These are phyloP conservation scores for Clohesyomyces aquaticus DNA, from an alignment of 495 filamentous ascomycete genomes.

Conservation along the genomic window DNA sequence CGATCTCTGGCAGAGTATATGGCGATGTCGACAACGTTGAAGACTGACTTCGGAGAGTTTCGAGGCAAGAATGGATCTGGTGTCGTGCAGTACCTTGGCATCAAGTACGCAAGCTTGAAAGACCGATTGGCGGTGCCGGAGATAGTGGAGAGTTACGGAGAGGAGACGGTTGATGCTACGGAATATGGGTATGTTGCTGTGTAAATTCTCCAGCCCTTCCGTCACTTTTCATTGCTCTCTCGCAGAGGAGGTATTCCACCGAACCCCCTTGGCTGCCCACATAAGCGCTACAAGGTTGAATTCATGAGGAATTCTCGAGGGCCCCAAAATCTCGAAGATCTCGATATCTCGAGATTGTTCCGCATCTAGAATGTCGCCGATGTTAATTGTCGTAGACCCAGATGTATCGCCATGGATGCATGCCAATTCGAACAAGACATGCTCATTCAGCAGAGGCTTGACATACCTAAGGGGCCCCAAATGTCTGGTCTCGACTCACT, in stretches of 20 bases:
- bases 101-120: slow-evolving; percentile 41
- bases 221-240: too few relatives aligned
- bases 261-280: too few relatives aligned
- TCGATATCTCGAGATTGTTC: neutral
- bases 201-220: too few relatives aligned
- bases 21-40: slow-evolving; percentile 2
- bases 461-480: slow-evolving; percentile 6
- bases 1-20: too few relatives aligned
- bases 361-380: neutral
- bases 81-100: slow-evolving; percentile 39
- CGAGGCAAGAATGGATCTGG: slow-evolving; percentile 20
- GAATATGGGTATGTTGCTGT: slow-evolving; percentile 37
- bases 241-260: too few relatives aligned
- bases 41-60: slow-evolving; percentile 22
- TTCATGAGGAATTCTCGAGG: too few relatives aligned
- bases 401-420: slow-evolving; percentile 11
- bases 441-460: slow-evolving; percentile 38
- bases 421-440: slow-evolving; percentile 24
- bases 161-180: slow-evolving; percentile 32
- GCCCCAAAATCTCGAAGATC: too few relatives aligned
- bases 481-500: slow-evolving; percentile 39
- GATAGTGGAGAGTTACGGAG: slow-evolving; percentile 22
- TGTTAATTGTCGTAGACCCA: slow-evolving; percentile 19
- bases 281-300: too few relatives aligned
- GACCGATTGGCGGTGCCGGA: slow-evolving; percentile 37